Base-by-base conservation (phyloP, 352 stramenopile genomes). In the Globisporangium radiosum region DNA sequence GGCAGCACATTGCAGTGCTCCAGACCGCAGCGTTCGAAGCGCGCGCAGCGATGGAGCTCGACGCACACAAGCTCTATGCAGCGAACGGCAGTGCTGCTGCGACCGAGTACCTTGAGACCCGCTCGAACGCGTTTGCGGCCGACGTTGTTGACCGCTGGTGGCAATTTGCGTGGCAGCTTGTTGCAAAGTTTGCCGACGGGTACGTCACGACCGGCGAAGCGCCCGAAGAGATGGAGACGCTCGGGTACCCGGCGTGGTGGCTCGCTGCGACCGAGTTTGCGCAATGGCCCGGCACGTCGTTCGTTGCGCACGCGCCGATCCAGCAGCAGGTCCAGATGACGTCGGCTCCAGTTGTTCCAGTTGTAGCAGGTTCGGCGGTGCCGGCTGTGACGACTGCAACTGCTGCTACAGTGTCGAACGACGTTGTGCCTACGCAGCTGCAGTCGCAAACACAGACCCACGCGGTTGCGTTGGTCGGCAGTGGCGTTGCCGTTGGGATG, bases 161-260 rank as follows among this genome's bases (percentile, higher is more conserved):
- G 76, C 60, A 72, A 37, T 75, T 84, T 52, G 72, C 76, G 44
- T 87, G 76, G 76, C 33, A 64, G 40, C 57, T 82, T 11, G 72
- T 87, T 15, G 64, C 47, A 38, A 84, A 84, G 57, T 87, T 84
- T 57, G 71, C 59, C 10, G 69, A 83, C 47, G 77, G 77, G 25
- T 84, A 85, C 58, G 64, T 87, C 56, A 81, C 71, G 17, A 83
- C 69, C 0, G 77, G 77, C 40, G 77, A 87, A 51, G 40, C 56
- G 7, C 62, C 69, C 1, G 64, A 72, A 3, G 53, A 85, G 10
- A 83, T 83, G 71, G 52, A 57, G 8, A 63, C 66, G 25, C 73
- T 65, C 4, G 77, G 77, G 19, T 87, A 87, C 57, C 73, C 72
- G 2, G 61, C 65, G 48, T 83, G 68, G 72, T 85, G 73, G 71